phyloP scores from a whole-genome alignment of 2,329 filamentous ascomycete species.

The Diaporthe sp. region DNA sequence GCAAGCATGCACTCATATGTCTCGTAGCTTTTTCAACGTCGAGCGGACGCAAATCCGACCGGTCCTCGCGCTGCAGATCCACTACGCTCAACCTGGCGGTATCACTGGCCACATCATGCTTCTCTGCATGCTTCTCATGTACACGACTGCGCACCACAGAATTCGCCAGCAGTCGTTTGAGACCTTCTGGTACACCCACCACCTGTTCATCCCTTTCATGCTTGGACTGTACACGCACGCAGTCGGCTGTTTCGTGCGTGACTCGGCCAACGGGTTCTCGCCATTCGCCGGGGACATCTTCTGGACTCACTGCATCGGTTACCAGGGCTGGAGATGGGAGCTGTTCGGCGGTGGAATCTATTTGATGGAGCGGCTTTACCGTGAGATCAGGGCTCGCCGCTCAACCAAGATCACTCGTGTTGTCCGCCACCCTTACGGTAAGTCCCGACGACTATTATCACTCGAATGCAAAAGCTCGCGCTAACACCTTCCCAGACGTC shows the following conservation, averaged over 20 bases:
- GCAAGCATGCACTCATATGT: not conserved
- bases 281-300: conserved; percentile 87
- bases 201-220: conserved; percentile 97
- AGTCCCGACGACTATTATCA: conserved; percentile 48
- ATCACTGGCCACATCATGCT: conserved; percentile 98
- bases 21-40: conserved; percentile 88
- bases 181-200: conserved; percentile 99
- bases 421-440: conserved; percentile 94
- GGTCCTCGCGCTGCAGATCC: conserved; percentile 87
- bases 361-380: conserved; percentile 88
- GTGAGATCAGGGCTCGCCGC: conserved; percentile 87
- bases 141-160: conserved; percentile 92
- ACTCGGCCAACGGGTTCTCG: conserved; percentile 78
- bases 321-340: conserved; percentile 98
- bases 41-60: conserved; percentile 87
- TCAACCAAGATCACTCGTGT: conserved; percentile 93
- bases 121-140: conserved; percentile 99
- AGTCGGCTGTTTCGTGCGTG: conserved; percentile 95
- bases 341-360: conserved; percentile 89
- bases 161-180: conserved; percentile 98
- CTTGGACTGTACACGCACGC: conserved; percentile 96
- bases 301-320: conserved; percentile 95
- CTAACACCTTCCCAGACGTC: conserved; percentile 72
- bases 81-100: conserved; percentile 89
- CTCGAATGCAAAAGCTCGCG: conserved; percentile 44